Base-by-base conservation (phyloP, 768 basidiomycete species). In the Boletus tomentosulus region DNA sequence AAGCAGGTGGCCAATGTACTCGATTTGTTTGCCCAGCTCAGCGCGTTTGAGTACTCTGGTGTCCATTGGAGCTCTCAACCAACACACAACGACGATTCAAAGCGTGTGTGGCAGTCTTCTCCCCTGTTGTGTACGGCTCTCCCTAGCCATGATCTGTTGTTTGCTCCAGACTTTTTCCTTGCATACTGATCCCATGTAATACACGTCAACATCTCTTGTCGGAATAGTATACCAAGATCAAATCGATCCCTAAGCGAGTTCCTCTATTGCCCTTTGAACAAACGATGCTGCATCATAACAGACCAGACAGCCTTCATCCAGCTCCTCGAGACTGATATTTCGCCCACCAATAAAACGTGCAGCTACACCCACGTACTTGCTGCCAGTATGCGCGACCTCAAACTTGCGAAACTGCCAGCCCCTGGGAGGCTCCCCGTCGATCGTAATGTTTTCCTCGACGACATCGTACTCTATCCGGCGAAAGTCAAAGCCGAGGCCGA, bases 401-500 rank as follows among this genome's bases (percentile, higher is more conserved):
- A 89, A 87, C 58, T 82, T 82, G 56, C 72, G 74, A 63, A 92
- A 89, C 55, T 73, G 74, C 89, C 89, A 91, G 37, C 85, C 87
- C 39, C 65, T 60, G 0, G 84, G 80, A 6, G 70, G 61, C 42
- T 70, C 57, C 0, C 81, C 83, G 58, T 92, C 89, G 33, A 92
- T 78, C 25, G 73, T 75, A 27, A 92, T 73, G 6, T 69, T 55
- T 53, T 81, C 78, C 28, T 73, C 62, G 22, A 65, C 64, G 9
- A 84, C 74, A 62, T 89, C 77, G 67, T 84, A 91, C 64, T 90
- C 83, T 55, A 93, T 80, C 22, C 89, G 80, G 24, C 74, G 75
- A 70, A 92, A 88, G 60, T 92, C 87, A 64, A 92, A 92, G 2
- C 89, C 86, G 13, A 94, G 78, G 0, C 92, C 92, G 33, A 87